These are phyloP conservation scores for Phytopythium vexans DNA, from an alignment of 352 stramenopile genomes.

Conservation along the genomic window DNA sequence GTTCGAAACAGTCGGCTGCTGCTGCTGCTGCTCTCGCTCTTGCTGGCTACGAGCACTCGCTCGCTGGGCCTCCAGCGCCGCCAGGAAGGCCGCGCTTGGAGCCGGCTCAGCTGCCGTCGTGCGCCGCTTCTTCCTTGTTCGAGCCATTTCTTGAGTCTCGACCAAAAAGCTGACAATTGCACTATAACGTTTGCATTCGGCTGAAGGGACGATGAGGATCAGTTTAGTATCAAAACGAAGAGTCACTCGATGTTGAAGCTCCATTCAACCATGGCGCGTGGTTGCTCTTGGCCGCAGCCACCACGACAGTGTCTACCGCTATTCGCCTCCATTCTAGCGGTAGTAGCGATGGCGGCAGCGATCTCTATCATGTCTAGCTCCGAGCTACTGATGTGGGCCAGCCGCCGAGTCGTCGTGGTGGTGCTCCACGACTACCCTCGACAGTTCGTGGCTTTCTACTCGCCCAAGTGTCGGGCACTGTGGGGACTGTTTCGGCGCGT, in stretches of 20 bases:
- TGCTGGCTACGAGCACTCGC: conserved; percentile 21
- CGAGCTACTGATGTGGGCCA: no score
- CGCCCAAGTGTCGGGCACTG: conserved; percentile 3
- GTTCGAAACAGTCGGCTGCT: conserved; percentile 4
- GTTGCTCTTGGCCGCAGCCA: no score
- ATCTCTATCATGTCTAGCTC: no score
- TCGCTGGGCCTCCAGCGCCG: conserved; percentile 55
- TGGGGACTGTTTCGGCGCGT: background rate
- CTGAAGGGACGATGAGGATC: no score
- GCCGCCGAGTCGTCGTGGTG: background rate
- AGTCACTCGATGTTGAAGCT: no score
- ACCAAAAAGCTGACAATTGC: no score
- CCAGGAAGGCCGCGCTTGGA: conserved; percentile 42
- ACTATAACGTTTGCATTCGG: no score
- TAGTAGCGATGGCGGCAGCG: no score
- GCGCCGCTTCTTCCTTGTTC: conserved; percentile 25
- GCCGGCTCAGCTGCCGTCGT: conserved; percentile 1
- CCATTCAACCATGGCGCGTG: no score
- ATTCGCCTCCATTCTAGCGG: no score
- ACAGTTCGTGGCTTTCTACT: conserved; percentile 17
- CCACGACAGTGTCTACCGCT: no score
- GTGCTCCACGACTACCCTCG: conserved; percentile 10
- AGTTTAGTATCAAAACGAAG: no score
- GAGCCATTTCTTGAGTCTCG: conserved; percentile 1
- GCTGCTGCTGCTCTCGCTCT: conserved; percentile 2